Conservation (phyloP, 306 rosid species). For the Calophaca sinica region DNA sequence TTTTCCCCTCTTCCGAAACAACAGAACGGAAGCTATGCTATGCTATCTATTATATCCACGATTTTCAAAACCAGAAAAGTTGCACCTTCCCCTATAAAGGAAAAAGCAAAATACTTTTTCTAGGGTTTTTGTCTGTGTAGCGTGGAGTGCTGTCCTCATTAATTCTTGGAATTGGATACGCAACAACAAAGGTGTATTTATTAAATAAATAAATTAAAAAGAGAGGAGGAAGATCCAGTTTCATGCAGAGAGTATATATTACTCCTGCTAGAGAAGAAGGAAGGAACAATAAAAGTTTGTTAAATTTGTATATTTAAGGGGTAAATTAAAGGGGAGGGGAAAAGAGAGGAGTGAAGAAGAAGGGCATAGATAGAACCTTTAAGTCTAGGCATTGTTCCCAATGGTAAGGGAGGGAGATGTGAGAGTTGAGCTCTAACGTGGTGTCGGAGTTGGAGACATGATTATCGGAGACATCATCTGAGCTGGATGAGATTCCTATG, state of each 20-base stretch:
- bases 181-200: not conserved
- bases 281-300: no score
- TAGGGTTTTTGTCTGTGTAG: constrained; percentile 33
- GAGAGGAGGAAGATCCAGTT: constrained; percentile 44
- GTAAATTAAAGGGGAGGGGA: not conserved
- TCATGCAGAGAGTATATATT: not conserved
- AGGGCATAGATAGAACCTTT: constrained; percentile 56
- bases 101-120: constrained; percentile 19
- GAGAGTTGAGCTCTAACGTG: constrained; percentile 87
- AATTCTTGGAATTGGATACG: constrained; percentile 13
- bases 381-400: constrained; percentile 99
- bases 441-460: constrained; percentile 54
- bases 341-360: not conserved
- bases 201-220: not conserved
- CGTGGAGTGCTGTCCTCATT: constrained; percentile 10
- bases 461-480: constrained; percentile 48
- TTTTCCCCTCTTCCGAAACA: not conserved
- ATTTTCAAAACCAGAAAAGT: constrained; percentile 36
- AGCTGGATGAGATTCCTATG: constrained; percentile 56
- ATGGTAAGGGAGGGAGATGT: constrained; percentile 83
- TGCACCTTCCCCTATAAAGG: constrained; percentile 25
- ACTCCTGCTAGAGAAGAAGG: not conserved
- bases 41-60: not conserved
- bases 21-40: not conserved
- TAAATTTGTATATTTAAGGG: no score